These are phyloP conservation scores for Trametes gibbosa DNA, from an alignment of 768 basidiomycete species.

Conservation along the genomic window DNA sequence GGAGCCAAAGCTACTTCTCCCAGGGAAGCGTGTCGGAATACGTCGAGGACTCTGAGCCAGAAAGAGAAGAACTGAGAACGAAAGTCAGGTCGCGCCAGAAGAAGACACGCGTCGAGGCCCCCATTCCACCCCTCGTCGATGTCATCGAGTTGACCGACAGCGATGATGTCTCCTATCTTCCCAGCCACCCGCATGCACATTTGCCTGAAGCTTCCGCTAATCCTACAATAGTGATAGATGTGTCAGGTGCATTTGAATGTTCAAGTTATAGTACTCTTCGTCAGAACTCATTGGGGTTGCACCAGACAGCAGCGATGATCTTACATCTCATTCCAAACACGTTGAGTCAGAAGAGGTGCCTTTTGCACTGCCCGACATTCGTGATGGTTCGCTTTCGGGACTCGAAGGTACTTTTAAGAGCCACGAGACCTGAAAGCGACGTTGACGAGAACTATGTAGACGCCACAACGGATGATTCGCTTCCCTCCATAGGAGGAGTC, in stretches of 20 bases:
- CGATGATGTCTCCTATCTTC: not conserved
- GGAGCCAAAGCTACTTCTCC: constrained; percentile 5
- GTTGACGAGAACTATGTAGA: not conserved
- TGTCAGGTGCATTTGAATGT: not conserved
- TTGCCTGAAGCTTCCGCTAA: not conserved
- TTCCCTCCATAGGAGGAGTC: constrained; percentile 7
- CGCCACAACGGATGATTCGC: constrained; percentile 8
- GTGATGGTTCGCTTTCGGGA: not conserved
- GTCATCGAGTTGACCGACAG: constrained; percentile 23
- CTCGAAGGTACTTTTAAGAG: not conserved
- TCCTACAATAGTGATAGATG: not conserved
- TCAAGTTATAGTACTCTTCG: not conserved
- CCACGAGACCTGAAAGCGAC: not conserved
- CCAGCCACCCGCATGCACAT: not conserved
- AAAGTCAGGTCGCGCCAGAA: constrained; percentile 18
- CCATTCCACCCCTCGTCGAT: not conserved
- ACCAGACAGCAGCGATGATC: not conserved
- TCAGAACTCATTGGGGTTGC: not conserved
- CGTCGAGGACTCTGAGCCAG: constrained; percentile 73
- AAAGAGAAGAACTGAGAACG: constrained; percentile 45
- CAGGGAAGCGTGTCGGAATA: constrained; percentile 34
- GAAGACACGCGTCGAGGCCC: constrained; percentile 25
- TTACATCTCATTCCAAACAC: not conserved
- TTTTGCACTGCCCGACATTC: not conserved
- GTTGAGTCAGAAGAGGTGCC: not conserved